Conservation (phyloP, 1,139 yeast genomes). For the Taphrina communis region DNA sequence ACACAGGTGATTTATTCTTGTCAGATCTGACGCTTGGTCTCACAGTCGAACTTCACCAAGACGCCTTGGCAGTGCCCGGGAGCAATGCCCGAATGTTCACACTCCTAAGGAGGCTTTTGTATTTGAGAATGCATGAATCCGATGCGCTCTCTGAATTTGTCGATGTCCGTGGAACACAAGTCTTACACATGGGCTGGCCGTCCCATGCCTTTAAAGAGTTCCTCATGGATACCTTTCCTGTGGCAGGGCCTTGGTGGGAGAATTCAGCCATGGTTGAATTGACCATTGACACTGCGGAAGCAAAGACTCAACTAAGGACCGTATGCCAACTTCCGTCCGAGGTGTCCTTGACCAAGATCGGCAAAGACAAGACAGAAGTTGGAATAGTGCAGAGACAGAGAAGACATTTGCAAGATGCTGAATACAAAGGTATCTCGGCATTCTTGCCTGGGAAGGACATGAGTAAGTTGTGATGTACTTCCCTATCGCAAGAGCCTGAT, state of each 20-base stretch:
- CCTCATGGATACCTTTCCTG: background rate
- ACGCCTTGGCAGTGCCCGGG: background rate
- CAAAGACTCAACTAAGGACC: conserved; percentile 1
- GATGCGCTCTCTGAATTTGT: background rate
- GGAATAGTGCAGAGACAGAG: conserved; percentile 29
- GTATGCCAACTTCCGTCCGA: conserved; percentile 1
- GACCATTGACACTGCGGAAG: background rate
- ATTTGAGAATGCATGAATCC: background rate
- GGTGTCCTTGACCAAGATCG: background rate
- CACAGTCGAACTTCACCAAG: conserved; percentile 16
- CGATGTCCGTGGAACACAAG: background rate
- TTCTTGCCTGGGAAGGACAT: conserved; percentile 6
- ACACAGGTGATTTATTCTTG: conserved; percentile 26
- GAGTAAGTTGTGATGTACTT: background rate
- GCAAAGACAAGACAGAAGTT: conserved; percentile 8
- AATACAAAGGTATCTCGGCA: conserved; percentile 30
- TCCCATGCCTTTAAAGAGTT: background rate
- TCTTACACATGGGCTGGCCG: background rate
- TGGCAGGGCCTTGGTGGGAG: background rate
- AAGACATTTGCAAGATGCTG: conserved; percentile 29
- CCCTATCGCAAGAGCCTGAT: background rate
- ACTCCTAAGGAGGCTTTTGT: background rate
- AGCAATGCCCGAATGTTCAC: conserved; percentile 2
- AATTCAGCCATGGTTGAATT: background rate
- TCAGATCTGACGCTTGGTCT: conserved; percentile 18